Percentiles rank a stretch among this genome's conserved stretches.
phyloP scores from a whole-genome alignment of 441 rosid species.

The Gossypium trilobum region DNA sequence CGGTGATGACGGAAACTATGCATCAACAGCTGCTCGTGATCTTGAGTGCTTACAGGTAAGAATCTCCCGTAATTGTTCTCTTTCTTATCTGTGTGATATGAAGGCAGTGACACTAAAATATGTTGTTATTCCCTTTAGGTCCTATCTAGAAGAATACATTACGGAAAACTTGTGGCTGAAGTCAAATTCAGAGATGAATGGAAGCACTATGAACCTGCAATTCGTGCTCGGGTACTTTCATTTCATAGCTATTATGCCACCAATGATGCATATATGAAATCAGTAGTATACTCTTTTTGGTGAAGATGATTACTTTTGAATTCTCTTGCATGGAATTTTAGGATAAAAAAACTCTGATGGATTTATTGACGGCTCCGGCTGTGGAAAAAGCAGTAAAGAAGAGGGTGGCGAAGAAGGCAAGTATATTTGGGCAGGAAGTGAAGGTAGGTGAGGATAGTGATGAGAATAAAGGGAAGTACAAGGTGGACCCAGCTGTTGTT shows the following conservation, averaged over 20 bases:
- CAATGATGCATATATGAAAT: not conserved
- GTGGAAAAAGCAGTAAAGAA: constrained; percentile 71
- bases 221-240: constrained; percentile 53
- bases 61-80: not conserved
- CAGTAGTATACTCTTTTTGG: not conserved
- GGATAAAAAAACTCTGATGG: constrained; percentile 64
- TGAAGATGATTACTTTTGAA: not conserved
- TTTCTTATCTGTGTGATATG: not conserved
- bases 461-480: constrained; percentile 21
- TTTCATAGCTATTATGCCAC: not conserved
- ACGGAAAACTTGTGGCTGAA: constrained; percentile 83
- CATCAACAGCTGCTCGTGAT: constrained; percentile 56
- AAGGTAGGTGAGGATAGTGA: constrained; percentile 15
- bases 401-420: constrained; percentile 71
- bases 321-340: constrained; percentile 21
- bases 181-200: constrained; percentile 63
- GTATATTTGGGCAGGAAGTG: constrained; percentile 59
- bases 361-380: constrained; percentile 48
- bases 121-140: constrained; percentile 35
- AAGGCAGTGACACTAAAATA: not conserved
- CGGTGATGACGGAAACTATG: constrained; percentile 74
- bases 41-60: constrained; percentile 65
- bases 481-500: constrained; percentile 54
- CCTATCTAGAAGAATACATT: constrained; percentile 77
- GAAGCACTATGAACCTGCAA: constrained; percentile 54